Base-by-base conservation (phyloP, 108 stramenopile species). In the Stephanodiscus triporus region DNA sequence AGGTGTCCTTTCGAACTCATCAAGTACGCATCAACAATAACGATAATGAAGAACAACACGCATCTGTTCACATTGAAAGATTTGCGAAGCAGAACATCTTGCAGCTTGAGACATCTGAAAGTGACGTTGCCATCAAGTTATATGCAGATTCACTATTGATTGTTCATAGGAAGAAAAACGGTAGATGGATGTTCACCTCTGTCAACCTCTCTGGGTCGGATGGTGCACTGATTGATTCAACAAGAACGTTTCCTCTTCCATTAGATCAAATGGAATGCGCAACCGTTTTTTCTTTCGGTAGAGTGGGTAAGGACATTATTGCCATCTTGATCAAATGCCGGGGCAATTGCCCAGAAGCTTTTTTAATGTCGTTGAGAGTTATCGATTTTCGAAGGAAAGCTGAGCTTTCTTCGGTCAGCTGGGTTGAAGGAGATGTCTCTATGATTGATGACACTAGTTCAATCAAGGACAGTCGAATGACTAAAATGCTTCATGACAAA, bases 231-330 rank as follows among this genome's bases (percentile, higher is more conserved):
- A 48, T 43, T 6, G 51, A 63, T 60, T 68, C 73, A 38, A 42
- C 55, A 2, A 57, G 64, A 27, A 66, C 74, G 59, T 66, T 76
- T 68, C 45, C 64, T 34, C 65, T 82, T 26, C 54, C 56, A 61
- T 7, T 22, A 8, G 63, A 68, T 42, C 29, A 42, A 17, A 59
- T 38, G 34, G 42, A 26, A 22, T 42, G 63, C 11, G 45, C 40
- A 63, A 60, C 65, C 26, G 70, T 82, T 20, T 76, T 82, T 76
- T 82, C 81, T 23, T 82, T 82, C 47, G 81, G 81, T 9, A 50
- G 47, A 19, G 43, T 82, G 48, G 66, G 73, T 16, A 22, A 66
- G 53, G 66, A 75, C 38, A 30, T 72, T 40, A 53, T 65, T 62
- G 81, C 81, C 23, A 55, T 76, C 53, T 56, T 82, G 34, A 70